phyloP scores from a whole-genome alignment of 768 basidiomycete genomes.

The Butyriboletus loyo region DNA sequence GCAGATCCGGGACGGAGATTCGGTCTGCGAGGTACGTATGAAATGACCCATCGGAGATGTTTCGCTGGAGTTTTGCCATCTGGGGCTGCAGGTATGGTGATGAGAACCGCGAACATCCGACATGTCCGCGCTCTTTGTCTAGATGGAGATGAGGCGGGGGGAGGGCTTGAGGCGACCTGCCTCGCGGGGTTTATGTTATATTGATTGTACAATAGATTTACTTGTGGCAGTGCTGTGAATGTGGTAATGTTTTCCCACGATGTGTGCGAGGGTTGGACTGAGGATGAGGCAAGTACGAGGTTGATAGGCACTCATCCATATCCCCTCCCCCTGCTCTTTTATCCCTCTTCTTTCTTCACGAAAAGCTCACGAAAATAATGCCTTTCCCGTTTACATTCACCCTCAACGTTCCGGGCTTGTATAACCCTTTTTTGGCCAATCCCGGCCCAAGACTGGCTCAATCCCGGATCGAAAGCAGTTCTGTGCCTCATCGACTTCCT shows the following conservation, averaged over 20 bases:
- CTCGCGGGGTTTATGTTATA: too few relatives aligned
- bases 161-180: too few relatives aligned
- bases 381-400: constrained; percentile 73
- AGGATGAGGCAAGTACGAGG: neutral
- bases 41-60: too few relatives aligned
- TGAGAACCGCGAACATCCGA: too few relatives aligned
- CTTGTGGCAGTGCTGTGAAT: too few relatives aligned
- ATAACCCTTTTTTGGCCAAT: constrained; percentile 56
- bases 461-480: constrained; percentile 27
- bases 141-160: too few relatives aligned
- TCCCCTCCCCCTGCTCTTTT: neutral
- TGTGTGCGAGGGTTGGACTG: neutral
- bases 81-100: too few relatives aligned
- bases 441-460: constrained; percentile 16
- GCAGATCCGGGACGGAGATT: neutral
- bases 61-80: too few relatives aligned
- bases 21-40: neutral
- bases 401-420: constrained; percentile 59
- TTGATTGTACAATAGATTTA: neutral
- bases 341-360: constrained; percentile 14
- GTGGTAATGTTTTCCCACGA: constrained; percentile 11
- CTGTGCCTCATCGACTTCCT: constrained; percentile 19
- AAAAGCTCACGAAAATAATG: constrained; percentile 36
- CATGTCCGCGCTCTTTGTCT: too few relatives aligned
- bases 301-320: neutral